Base-by-base conservation (phyloP, 805 yeast genomes). In the Kodamaea fukazawae region DNA sequence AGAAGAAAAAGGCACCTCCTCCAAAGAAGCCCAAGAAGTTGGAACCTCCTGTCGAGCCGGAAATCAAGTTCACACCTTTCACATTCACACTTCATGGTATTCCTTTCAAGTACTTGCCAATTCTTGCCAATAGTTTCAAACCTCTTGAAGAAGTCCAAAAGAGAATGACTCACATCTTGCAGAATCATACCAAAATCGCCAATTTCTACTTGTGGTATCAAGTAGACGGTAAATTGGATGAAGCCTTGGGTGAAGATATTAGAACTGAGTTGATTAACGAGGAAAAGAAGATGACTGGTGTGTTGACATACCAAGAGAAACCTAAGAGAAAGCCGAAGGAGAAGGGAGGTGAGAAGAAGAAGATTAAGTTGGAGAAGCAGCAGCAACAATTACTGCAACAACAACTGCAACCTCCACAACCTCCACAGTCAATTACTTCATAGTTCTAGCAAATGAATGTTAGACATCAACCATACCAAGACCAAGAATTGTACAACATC, bases 131-230 rank as follows among this genome's bases (percentile, higher is more conserved):
- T 50, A 81, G 95, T 58, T 81, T 86, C 29, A 67, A 74, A 27
- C 75, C 79, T 2, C 51, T 69, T 11, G 78, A 75, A 2, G 68
- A 75, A 12, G 91, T 83, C 0, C 76, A 72, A 35, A 60, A 63
- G 12, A 62, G 71, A 13, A 88, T 91, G 96, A 69, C 71, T 29
- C 63, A 70, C 7, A 74, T 82, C 3, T 57, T 88, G 40, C 65
- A 67, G 11, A 65, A 61, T 13, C 96, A 96, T 1, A 67, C 70
- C 1, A 70, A 88, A 42, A 61, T 79, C 3, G 65, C 82, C 4
- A 76, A 76, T 25, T 78, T 78, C 49, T 76, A 83, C 55, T 65
- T 88, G 14, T 89, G 96, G 96, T 86, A 83, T 53, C 87, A 85
- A 50, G 70, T 91, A 8, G 93, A 85, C 58, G 90, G 88, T 0